Evolutionary conservation across 2,329 filamentous ascomycete genomes (phyloP), one percentile per base, ranked within the genome.

Genomic region (Cordyceps cateniannulata): DNA sequence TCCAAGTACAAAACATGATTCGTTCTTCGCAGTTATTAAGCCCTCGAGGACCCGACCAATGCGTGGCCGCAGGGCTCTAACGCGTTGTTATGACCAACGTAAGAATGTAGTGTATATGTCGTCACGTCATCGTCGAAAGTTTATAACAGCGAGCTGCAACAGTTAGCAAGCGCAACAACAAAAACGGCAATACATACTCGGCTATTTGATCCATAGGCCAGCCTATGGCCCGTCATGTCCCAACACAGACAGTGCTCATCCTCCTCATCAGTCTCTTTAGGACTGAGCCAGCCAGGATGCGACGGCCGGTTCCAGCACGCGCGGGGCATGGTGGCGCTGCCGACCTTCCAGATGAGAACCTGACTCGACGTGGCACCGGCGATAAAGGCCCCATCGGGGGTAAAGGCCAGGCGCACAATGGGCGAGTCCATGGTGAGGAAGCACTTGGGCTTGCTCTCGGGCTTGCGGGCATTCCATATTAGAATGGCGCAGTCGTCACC

Each of bases 261-360:
- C 65, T 86, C 84, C 49, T 86, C 84, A 24, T 85, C 83, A 0
- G 77, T 79, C 50, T 76, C 77, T 66, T 79, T 82, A 22, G 84
- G 84, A 62, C 81, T 86, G 35, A 82, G 74, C 82, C 83, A 86
- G 5, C 82, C 84, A 0, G 78, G 74, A 64, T 86, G 82, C 10
- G 79, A 74, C 27, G 77, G 73, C 63, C 82, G 74, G 62, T 76
- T 81, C 85, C 85, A 88, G 67, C 77, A 83, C 18, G 85, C 85
- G 50, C 82, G 77, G 5, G 85, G 85, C 50, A 85, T 77, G 27
- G 76, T 74, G 50, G 81, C 76, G 57, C 84, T 85, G 62, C 81
- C 83, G 14, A 86, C 80, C 68, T 86, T 87, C 84, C 85, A 88
- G 50, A 88, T 85, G 44, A 86, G 72, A 16, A 87, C 82, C 61